Conservation (phyloP, 768 basidiomycete species). For the Mycena leptocephala region DNA sequence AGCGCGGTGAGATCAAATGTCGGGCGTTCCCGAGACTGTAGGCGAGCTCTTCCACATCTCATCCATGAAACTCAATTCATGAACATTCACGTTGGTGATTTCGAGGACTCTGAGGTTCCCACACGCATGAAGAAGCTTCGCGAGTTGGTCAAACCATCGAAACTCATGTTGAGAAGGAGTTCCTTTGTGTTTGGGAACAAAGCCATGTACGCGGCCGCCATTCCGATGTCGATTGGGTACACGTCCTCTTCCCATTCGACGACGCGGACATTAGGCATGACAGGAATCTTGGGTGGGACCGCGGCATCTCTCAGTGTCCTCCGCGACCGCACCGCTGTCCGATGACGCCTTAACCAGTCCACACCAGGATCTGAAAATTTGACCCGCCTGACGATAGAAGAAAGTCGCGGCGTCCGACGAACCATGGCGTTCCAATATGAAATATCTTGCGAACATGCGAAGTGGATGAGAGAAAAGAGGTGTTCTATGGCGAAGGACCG, state of each 20-base stretch:
- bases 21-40: neutral
- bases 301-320: neutral
- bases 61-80: neutral
- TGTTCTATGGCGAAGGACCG: conserved; percentile 6
- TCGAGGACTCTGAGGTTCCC: neutral
- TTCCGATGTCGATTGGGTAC: neutral
- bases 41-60: neutral
- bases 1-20: neutral
- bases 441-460: conserved; percentile 17
- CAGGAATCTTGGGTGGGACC: neutral
- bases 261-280: conserved; percentile 14
- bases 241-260: neutral
- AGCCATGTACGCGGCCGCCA: conserved; percentile 1
- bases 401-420: conserved; percentile 2
- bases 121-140: neutral
- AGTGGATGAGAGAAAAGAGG: conserved; percentile 20
- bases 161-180: neutral
- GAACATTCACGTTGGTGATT: neutral
- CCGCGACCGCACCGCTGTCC: neutral
- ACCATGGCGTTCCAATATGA: conserved; percentile 9
- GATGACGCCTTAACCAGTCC: neutral
- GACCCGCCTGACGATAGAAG: neutral
- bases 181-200: neutral
- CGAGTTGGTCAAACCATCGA: neutral
- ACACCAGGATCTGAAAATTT: neutral